Evolutionary conservation across 129 eudicot genomes (phyloP), one percentile per base, ranked within the genome.

Genomic region (Helianthus tuberosus): DNA sequence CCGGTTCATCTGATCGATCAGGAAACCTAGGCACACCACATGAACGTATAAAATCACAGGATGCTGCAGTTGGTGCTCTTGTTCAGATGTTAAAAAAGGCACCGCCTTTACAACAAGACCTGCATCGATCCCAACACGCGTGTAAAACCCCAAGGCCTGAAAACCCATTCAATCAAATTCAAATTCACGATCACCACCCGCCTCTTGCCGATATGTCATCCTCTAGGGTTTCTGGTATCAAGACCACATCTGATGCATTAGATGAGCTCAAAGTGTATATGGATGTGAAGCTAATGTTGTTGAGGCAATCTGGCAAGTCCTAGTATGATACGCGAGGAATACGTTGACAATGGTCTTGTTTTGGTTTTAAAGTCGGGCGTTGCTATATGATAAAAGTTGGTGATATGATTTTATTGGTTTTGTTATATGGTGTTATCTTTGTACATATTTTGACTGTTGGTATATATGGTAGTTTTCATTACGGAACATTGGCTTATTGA

Each of bases 41-140:
- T 62, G 96, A 83, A 54, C 77, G 73, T 10, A 72, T 67, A 13
- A 89, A 80, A 75, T 89, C 97, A 32, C 89, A 89, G 76, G 96
- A 89, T 63, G 92, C 93, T 55, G 96, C 92, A 35, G 97, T 90
- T 61, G 96, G 97, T 23, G 97, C 93, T 17, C 86, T 93, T 67
- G 84, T 90, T 67, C 84, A 61, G 46, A 84, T 93, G 97, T 87
- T 93, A 72, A 88, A 84, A 76, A 90, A 85, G 85, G 96, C 98
- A 13, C 88, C 96, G 11, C 97, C 97, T 66, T 96, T 93, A 35
- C 83, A 75, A 27, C 92, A 88, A 67, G 90, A 87, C 41, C 46
- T 70, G 12, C 54, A 73, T 51, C 72, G 51, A 23, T 83, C 93
- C 27, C 72, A 47, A n/a, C 79, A 61, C 16, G 39, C 70, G 8